Percentiles rank a stretch among this genome's conserved stretches.
phyloP scores from a whole-genome alignment of 2,329 filamentous ascomycete species.

The Lecanicillium sp. region DNA sequence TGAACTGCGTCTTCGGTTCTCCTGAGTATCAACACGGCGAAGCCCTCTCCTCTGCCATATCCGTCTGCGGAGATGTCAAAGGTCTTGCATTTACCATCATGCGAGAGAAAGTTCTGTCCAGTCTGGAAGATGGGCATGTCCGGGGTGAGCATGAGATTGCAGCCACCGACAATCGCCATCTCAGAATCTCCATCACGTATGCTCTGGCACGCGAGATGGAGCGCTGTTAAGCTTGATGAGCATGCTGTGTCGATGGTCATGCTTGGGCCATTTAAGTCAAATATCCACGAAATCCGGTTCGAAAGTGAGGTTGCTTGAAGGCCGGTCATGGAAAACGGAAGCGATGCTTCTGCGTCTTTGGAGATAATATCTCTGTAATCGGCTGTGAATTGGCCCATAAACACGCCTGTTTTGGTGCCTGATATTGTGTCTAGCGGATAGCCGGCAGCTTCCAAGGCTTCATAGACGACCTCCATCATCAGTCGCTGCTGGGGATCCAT shows the following conservation, averaged over 20 bases:
- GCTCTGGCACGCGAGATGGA: constrained; percentile 42
- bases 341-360: constrained; percentile 16
- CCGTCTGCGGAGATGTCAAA: constrained; percentile 29
- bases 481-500: constrained; percentile 18
- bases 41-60: constrained; percentile 53
- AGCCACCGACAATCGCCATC: constrained; percentile 30
- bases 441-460: constrained; percentile 23
- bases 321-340: not conserved
- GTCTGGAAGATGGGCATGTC: constrained; percentile 29
- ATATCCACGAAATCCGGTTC: constrained; percentile 46
- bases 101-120: constrained; percentile 40
- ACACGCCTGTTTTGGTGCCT: constrained; percentile 18
- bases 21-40: constrained; percentile 47
- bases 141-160: constrained; percentile 13
- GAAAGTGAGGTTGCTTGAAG: constrained; percentile 25
- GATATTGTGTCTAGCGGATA: constrained; percentile 20
- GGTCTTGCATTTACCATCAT: constrained; percentile 42
- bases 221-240: constrained; percentile 40
- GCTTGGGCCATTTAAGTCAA: constrained; percentile 44
- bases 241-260: constrained; percentile 45
- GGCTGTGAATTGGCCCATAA: constrained; percentile 17
- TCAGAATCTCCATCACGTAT: constrained; percentile 37
- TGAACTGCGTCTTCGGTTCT: constrained; percentile 43
- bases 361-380: constrained; percentile 13
- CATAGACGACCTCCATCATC: constrained; percentile 15